A percentile compares a stretch with the other conserved stretches of the same genome.
phyloP scores from a whole-genome alignment of 306 rosid genomes.

The Cucurbita moschata region DNA sequence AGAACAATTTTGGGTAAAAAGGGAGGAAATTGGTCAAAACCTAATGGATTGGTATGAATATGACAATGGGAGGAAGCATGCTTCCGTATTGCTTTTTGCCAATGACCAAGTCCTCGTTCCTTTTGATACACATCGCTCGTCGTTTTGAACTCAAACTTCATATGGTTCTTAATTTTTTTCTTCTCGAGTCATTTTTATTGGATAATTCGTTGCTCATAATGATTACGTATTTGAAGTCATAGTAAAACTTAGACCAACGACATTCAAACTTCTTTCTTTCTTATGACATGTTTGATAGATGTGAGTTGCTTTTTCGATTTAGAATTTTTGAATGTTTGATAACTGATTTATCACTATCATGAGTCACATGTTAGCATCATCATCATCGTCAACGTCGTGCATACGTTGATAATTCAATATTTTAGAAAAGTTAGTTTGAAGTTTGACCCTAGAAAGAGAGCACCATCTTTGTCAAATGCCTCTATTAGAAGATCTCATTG shows the following conservation, averaged over 20 bases:
- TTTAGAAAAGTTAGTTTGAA: neutral
- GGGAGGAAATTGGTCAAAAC: neutral
- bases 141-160: neutral
- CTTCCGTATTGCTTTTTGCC: conserved; percentile 6
- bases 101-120: neutral
- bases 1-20: neutral
- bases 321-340: neutral
- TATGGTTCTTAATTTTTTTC: too few relatives aligned
- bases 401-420: neutral
- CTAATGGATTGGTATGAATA: neutral
- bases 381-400: neutral
- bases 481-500: neutral
- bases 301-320: neutral
- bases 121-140: neutral
- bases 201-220: neutral
- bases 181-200: neutral
- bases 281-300: neutral
- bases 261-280: neutral
- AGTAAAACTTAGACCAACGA: neutral
- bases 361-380: neutral
- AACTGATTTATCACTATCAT: neutral
- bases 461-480: neutral
- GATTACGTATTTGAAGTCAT: neutral
- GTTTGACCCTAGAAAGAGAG: neutral
- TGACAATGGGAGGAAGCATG: neutral